phyloP scores from a whole-genome alignment of 2,329 filamentous ascomycete species.

The Herpomyces periplanetae region DNA sequence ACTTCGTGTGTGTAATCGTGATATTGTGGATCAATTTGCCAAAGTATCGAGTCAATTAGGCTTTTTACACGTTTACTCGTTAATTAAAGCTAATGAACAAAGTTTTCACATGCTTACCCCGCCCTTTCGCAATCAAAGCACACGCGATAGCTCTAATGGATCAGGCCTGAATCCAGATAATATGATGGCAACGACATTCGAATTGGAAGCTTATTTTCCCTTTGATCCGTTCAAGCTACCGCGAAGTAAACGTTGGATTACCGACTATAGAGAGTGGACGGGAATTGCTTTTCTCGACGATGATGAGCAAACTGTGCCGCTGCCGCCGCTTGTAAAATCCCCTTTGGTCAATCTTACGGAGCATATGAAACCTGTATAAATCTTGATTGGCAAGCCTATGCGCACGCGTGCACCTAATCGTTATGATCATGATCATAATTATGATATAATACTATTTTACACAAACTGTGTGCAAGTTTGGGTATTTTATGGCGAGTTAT shows the following conservation, averaged over 20 bases:
- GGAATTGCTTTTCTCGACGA: conserved; percentile 26
- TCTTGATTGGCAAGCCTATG: too few species aligned
- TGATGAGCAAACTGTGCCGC: too few species aligned
- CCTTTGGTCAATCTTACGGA: too few species aligned
- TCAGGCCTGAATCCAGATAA: conserved; percentile 15
- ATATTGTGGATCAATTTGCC: conserved; percentile 67
- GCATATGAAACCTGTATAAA: too few species aligned
- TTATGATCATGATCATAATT: too few species aligned
- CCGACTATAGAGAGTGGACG: conserved; percentile 49
- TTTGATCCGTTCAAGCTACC: conserved; percentile 88
- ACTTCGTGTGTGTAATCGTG: conserved; percentile 62
- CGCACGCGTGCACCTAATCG: too few species aligned
- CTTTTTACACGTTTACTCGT: conserved; percentile 55
- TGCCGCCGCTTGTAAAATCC: too few species aligned
- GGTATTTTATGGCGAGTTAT: too few species aligned
- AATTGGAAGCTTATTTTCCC: conserved; percentile 77
- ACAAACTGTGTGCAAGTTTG: too few species aligned
- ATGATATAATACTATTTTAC: too few species aligned
- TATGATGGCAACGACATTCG: conserved; percentile 13
- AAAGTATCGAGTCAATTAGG: conserved; percentile 47
- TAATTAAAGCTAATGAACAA: conserved; percentile 70
- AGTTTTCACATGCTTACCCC: conserved; percentile 34
- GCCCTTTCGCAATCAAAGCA: conserved; percentile 12
- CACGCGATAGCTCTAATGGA: conserved; percentile 15
- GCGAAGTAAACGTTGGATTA: conserved; percentile 50